These are phyloP conservation scores for Discostella pseudostelligera DNA, from an alignment of 108 stramenopile genomes.

Conservation along the genomic window DNA sequence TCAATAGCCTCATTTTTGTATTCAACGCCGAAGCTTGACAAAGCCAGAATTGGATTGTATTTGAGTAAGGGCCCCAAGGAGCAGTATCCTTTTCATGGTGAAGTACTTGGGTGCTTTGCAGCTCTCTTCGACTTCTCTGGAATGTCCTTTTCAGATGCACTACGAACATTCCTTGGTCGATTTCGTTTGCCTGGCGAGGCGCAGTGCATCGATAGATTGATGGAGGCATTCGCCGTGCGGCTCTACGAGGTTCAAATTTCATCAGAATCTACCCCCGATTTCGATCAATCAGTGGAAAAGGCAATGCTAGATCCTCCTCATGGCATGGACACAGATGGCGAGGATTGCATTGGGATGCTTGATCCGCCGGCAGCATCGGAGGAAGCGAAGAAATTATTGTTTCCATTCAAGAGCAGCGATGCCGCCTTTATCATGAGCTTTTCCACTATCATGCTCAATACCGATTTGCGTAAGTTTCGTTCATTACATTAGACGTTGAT, in stretches of 20 bases:
- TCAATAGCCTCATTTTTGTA: conserved; percentile 82
- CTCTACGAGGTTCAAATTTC: conserved; percentile 60
- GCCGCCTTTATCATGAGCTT: conserved; percentile 93
- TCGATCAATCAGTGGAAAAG: conserved; percentile 28
- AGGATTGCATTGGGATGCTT: conserved; percentile 15
- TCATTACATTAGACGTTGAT: not conserved
- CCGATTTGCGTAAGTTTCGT: conserved; percentile 61
- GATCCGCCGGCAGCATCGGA: conserved; percentile 35
- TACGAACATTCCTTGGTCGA: conserved; percentile 78
- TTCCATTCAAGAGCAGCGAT: conserved; percentile 81
- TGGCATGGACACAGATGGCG: conserved; percentile 13
- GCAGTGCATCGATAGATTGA: conserved; percentile 95
- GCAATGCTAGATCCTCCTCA: conserved; percentile 41
- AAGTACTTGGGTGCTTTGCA: conserved; percentile 70
- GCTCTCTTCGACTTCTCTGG: conserved; percentile 75
- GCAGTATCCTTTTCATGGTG: conserved; percentile 85
- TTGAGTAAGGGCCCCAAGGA: conserved; percentile 88
- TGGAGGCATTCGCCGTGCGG: conserved; percentile 91
- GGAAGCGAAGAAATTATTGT: conserved; percentile 1
- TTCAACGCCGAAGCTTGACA: conserved; percentile 87
- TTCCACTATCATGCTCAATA: conserved; percentile 93
- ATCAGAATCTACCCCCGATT: not conserved
- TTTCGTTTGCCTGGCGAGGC: conserved; percentile 97
- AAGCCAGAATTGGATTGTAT: conserved; percentile 85
- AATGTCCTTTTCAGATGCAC: conserved; percentile 73